Evolutionary conservation across 768 basidiomycete species (phyloP).

Genomic region (Suillus tomentosus): DNA sequence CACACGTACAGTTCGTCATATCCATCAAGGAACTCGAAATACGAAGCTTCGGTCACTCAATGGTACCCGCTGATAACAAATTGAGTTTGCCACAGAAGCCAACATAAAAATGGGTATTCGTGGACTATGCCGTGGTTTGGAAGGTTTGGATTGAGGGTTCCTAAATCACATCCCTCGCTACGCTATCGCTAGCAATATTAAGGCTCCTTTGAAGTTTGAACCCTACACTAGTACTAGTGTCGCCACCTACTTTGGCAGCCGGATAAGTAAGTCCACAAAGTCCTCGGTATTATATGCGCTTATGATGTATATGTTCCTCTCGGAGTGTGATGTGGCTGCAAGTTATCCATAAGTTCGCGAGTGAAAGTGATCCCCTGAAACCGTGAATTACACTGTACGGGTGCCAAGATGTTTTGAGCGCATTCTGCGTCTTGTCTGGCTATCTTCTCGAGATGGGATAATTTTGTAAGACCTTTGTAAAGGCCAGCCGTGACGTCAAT

Average conservation of each 20-base stretch:
- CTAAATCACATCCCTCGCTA: neutral
- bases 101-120: neutral
- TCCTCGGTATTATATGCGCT: conserved; percentile 7
- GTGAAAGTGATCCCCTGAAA: neutral
- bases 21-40: neutral
- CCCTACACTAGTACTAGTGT: neutral
- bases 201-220: conserved; percentile 3
- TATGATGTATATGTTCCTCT: neutral
- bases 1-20: conserved; percentile 5
- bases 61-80: conserved; percentile 2
- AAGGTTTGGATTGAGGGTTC: conserved; percentile 3
- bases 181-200: conserved; percentile 1
- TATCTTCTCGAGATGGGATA: neutral
- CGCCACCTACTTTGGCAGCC: neutral
- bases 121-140: neutral
- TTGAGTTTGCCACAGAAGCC: conserved; percentile 6
- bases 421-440: neutral
- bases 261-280: conserved; percentile 6
- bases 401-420: neutral
- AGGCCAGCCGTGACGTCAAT: neutral
- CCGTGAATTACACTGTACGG: neutral
- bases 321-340: neutral
- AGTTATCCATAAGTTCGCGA: neutral
- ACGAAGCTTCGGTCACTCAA: conserved; percentile 4
- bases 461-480: neutral